Evolutionary conservation across 345 rosid genomes (phyloP).

Genomic region (Aquilaria yunnanensis): DNA sequence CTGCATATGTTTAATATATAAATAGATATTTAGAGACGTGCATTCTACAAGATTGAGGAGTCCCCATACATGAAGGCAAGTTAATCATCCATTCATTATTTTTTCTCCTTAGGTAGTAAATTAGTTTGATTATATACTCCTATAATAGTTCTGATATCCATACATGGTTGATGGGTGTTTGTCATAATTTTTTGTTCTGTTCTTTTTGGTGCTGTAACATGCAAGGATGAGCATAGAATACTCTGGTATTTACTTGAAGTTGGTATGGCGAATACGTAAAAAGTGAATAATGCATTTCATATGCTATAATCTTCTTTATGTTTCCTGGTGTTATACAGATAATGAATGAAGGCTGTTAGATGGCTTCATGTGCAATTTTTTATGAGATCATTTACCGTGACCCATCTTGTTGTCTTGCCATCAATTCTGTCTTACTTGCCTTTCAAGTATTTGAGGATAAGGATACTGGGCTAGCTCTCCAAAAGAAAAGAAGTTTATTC

Average conservation of each 20-base stretch:
- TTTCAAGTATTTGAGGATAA: no score
- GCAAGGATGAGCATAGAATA: neutral
- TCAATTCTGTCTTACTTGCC: no score
- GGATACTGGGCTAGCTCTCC: no score
- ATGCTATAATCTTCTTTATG: no score
- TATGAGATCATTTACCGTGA: no score
- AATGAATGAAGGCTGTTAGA: no score
- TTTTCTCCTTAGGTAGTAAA: neutral
- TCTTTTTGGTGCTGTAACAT: constrained; percentile 6
- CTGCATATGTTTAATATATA: constrained; percentile 11
- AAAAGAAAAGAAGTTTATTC: no score
- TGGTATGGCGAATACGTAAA: constrained; percentile 7
- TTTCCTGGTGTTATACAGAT: no score
- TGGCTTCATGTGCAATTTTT: no score
- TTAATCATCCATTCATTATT: constrained; percentile 3
- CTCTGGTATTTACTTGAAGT: constrained; percentile 13
- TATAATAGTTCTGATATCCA: constrained; percentile 3
- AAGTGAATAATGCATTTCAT: neutral
- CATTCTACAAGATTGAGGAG: neutral
- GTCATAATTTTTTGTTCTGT: no score
- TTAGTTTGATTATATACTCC: constrained; percentile 8
- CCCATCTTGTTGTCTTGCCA: no score
- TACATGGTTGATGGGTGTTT: constrained; percentile 1
- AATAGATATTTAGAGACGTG: neutral
- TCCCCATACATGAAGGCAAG: constrained; percentile 17